Evolutionary conservation across 768 basidiomycete species (phyloP), one percentile per base, ranked within the genome.

Genomic region (Mycena indigotica): DNA sequence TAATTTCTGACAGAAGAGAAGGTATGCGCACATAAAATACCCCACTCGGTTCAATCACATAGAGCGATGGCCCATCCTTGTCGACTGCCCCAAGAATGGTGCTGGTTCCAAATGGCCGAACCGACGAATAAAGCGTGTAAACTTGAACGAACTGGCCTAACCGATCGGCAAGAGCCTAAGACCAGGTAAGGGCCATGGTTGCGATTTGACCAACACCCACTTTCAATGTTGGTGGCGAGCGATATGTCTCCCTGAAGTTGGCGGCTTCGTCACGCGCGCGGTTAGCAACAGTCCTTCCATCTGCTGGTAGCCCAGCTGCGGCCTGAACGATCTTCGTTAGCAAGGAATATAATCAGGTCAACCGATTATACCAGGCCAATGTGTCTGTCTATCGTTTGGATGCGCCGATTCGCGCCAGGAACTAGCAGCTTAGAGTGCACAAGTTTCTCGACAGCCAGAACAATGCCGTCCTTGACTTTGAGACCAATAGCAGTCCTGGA

Each of bases 371-470:
- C 95, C 73, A 98, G 75, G 57, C 96, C 97, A 66, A 98, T 88
- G 70, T 98, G 96, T 64, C 86, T 84, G 74, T 99, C 97, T 64
- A 98, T 76, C 10, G 89, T 92, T 66, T 94, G 91, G 70, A 99
- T 98, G 66, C 97, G 84, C 66, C 91, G 82, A 77, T 99, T 98
- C 51, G 88, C 87, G 51, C 87, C 93, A 28, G 95, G 95, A 2
- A 99, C 91, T 23, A 98, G 80, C 52, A 98, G 87, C 74, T 98
- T 98, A 30, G 93, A 95, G 73, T 95, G 94, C 10, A 98, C 83
- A 41, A 98, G 84, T 73, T 97, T 96, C 84, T 99, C 97, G n/a
- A 98, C 95, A 3, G 95, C 97, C 44, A 99, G 78, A 24, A 99
- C 85, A 58, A 99, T 76, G 21, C 97, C 97, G 70, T 96, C 94